phyloP scores from a whole-genome alignment of 441 rosid species.

The Pelargonium fulgidum region DNA sequence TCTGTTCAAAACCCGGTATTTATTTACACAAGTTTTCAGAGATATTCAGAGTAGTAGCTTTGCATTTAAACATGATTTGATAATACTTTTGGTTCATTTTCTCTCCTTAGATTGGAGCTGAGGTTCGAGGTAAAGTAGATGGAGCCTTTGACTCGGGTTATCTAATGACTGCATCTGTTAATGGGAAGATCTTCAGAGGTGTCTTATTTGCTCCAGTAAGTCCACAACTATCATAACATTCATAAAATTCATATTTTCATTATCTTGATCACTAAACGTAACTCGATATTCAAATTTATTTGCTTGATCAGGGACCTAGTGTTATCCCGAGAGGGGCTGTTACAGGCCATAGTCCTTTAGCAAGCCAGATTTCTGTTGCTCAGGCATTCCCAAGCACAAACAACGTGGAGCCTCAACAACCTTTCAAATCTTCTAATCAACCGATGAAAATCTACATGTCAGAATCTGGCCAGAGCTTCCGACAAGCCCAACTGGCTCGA shows the following conservation, averaged over 20 bases:
- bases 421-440: constrained; percentile 23
- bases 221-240: background rate
- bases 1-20: constrained; percentile 38
- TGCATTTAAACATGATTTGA: background rate
- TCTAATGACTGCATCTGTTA: constrained; percentile 53
- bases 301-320: constrained; percentile 33
- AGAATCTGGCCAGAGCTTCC: constrained; percentile 24
- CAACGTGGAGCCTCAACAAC: constrained; percentile 11
- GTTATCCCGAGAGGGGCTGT: constrained; percentile 25
- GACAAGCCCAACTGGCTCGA: constrained; percentile 22
- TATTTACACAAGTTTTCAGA: background rate
- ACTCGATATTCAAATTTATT: background rate
- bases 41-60: background rate
- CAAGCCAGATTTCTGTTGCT: constrained; percentile 23
- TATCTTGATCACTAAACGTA: no score
- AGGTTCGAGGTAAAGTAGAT: constrained; percentile 58
- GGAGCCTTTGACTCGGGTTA: constrained; percentile 66
- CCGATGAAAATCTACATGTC: constrained; percentile 14
- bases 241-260: background rate
- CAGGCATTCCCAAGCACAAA: constrained; percentile 23
- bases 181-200: constrained; percentile 63
- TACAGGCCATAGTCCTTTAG: constrained; percentile 25
- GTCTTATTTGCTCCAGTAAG: constrained; percentile 65
- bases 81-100: background rate
- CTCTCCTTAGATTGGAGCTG: constrained; percentile 50